Evolutionary conservation across 768 basidiomycete species (phyloP).

Genomic region (Lactifluus volemus): DNA sequence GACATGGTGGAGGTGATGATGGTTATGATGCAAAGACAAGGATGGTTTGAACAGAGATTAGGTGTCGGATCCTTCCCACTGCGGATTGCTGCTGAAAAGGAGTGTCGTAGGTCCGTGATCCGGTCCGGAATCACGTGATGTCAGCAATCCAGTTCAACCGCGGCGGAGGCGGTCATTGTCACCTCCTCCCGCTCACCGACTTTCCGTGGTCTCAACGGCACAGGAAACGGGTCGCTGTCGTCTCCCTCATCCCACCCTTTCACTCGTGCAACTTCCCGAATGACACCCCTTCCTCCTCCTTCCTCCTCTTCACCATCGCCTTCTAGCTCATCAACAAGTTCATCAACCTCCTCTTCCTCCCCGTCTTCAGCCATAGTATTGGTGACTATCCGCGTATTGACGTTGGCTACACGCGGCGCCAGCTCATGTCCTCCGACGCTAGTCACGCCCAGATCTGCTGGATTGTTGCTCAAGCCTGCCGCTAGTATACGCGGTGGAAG

Average conservation of each 20-base stretch:
- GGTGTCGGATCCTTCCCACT: neutral
- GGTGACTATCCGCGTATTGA: slow-evolving; percentile 68
- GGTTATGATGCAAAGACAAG: slow-evolving; percentile 6
- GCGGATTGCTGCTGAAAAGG: neutral
- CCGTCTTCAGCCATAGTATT: slow-evolving; percentile 62
- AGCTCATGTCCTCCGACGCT: slow-evolving; percentile 23
- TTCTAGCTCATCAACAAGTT: slow-evolving; percentile 25
- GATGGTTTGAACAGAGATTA: slow-evolving; percentile 7
- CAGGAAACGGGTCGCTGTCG: slow-evolving; percentile 55
- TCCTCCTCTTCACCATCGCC: slow-evolving; percentile 26
- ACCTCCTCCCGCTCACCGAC: slow-evolving; percentile 50
- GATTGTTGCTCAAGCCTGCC: slow-evolving; percentile 8
- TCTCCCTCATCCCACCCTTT: slow-evolving; percentile 43
- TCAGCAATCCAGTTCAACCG: slow-evolving; percentile 54
- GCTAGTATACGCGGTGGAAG: slow-evolving; percentile 6
- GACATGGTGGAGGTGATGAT: slow-evolving; percentile 19
- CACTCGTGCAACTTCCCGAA: neutral
- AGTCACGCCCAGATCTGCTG: slow-evolving; percentile 3
- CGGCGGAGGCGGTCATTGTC: slow-evolving; percentile 23
- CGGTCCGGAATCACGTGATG: slow-evolving; percentile 30
- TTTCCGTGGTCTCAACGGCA: slow-evolving; percentile 62
- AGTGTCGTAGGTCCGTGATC: neutral
- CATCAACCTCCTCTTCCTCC: slow-evolving; percentile 33
- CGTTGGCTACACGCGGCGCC: slow-evolving; percentile 62
- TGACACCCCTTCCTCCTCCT: slow-evolving; percentile 6